Base-by-base conservation (phyloP, 345 rosid genomes). In the Citrus reticulata region DNA sequence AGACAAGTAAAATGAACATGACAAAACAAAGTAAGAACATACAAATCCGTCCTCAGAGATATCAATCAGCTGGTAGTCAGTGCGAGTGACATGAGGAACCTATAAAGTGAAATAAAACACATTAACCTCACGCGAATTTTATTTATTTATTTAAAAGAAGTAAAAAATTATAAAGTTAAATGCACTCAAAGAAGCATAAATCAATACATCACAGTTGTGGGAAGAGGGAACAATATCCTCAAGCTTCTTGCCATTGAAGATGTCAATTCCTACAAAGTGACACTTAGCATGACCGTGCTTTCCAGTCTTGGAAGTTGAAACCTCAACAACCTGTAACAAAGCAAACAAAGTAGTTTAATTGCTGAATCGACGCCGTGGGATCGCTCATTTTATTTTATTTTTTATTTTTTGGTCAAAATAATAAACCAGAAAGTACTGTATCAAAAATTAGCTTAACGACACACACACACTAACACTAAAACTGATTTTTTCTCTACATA, bases 231-330 rank as follows among this genome's bases (percentile, higher is more conserved):
- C 97, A 24, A 93, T 93, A 87, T 93, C 97, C 80, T 93, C 96
- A 9, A 93, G 93, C 84, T 91, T 91, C 83, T 91, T 93, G 37
- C 90, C 91, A 27, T 82, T 93, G 89, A 93, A 93, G 62, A 93
- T 93, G 80, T 93, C 98, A 80, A 93, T 90, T 42, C 81, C 96
- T 30, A 93, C 96, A 75, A 93, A 91, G 83, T 93, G 98, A 82
- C 98, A 93, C 81, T 91, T 93, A 25, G 98, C 96, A 71, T 93
- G 98, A 76, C 96, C 96, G 39, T 91, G 98, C 90, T 90, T 93
- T 6, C 95, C 94, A 0, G 98, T 90, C 88, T 93, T 91, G 27
- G 94, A 91, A 60, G 98, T 93, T 11, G 95, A 93, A 81, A 91
- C 97, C 84, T 93, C 94, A 74, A 87, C 94, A 73, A 93, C 95